These are phyloP conservation scores for Suhomyces prunicola DNA, from an alignment of 805 yeast species.

Conservation along the genomic window DNA sequence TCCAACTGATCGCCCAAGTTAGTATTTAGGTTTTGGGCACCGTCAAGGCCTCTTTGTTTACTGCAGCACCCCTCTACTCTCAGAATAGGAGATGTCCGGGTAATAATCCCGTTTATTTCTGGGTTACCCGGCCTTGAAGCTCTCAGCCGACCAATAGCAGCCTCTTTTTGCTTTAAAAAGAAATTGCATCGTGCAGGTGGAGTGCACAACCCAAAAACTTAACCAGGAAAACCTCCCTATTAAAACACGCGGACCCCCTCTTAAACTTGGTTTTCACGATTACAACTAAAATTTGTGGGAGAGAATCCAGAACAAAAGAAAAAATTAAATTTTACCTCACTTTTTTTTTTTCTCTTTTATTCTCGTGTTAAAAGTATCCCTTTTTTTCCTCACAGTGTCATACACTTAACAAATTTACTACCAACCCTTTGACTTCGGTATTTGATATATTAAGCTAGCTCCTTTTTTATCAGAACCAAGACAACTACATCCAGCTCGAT, in stretches of 20 bases:
- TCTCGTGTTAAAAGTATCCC: constrained; percentile 6
- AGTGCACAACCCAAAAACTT: neutral
- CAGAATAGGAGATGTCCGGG: constrained; percentile 3
- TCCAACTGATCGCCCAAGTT: neutral
- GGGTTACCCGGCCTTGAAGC: neutral
- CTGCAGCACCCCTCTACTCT: neutral
- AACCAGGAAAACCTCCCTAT: constrained; percentile 6
- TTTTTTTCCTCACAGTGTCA: constrained; percentile 7
- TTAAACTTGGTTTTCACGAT: constrained; percentile 2
- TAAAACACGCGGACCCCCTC: constrained; percentile 9
- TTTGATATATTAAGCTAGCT: neutral
- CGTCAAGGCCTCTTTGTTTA: neutral
- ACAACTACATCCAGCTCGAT: neutral
- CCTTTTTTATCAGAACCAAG: neutral
- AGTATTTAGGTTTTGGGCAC: neutral
- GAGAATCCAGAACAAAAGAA: constrained; percentile 2
- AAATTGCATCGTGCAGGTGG: neutral
- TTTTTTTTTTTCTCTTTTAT: constrained; percentile 5
- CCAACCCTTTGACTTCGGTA: constrained; percentile 1
- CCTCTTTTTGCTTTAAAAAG: neutral
- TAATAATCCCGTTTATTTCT: neutral
- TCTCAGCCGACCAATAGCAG: neutral
- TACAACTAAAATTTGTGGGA: neutral
- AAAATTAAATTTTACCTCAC: constrained; percentile 1
- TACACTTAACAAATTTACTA: constrained; percentile 3